Evolutionary conservation across 805 yeast species (phyloP), one percentile per base, ranked within the genome.

Genomic region (Cephaloascus fragrans): DNA sequence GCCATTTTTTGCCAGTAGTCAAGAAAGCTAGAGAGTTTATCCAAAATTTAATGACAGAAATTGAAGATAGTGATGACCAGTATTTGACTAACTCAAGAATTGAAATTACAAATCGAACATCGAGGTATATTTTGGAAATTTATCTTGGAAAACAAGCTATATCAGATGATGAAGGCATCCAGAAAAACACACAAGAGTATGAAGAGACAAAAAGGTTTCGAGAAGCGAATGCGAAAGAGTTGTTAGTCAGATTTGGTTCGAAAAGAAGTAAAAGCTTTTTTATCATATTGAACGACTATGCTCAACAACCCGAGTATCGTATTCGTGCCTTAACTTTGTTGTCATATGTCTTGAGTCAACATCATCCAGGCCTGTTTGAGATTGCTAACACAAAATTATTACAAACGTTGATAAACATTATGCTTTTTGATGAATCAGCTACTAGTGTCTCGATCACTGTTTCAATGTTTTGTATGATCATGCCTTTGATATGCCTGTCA

Each of bases 121-220:
- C 58, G 43, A 53, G 51, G 3, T 36, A 36, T n/a, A 37, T 66
- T 9, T 37, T 62, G 9, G 42, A 48, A 18, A 40, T 62, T 4
- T 57, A 48, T 41, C 35, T 59, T 5, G 61, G 59, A 3, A 41
- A 43, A 2, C 43, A 47, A 5, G 49, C 60, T 8, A 45, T 47
- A 14, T 29, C 55, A 10, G 19, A 44, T 2, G 39, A 43, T 1
- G 37, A 43, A 3, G 48, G 45, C 1, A 46, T 40, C 4, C 57
- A 54, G 10, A 40, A 38, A 29, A 45, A 47, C 14, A 47, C 55
- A n/a, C 71, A 63, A 17, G 62, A 55, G 19, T 52, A 55, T 23
- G 68, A 61, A 37, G 86, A 79, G 49, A 54, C 80, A 14, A 47
- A 58, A 14, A 53, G 83, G 26, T 75, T 71, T 42, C 60, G 73